phyloP scores from a whole-genome alignment of 2,329 filamentous ascomycete genomes.

The Seiridium cupressi region DNA sequence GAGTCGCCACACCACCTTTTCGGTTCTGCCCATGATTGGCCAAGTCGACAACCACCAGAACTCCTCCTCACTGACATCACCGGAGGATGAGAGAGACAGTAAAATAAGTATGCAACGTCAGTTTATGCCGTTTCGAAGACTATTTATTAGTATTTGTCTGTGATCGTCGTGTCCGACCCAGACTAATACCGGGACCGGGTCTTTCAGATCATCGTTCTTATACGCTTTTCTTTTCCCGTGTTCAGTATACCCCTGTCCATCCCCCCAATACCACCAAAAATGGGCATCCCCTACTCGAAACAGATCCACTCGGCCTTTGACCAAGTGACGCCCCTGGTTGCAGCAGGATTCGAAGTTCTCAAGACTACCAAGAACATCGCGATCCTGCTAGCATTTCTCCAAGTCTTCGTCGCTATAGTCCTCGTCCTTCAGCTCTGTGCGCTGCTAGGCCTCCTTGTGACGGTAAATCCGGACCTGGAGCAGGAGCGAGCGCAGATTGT shows the following conservation, averaged over 20 bases:
- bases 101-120: background rate
- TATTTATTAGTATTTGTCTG: background rate
- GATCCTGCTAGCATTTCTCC: conserved; percentile 43
- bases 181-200: too few species aligned
- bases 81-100: background rate
- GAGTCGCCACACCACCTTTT: background rate
- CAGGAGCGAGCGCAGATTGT: conserved; percentile 37
- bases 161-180: background rate
- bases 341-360: conserved; percentile 44
- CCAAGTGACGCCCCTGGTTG: conserved; percentile 50
- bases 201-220: background rate
- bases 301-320: conserved; percentile 50
- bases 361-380: conserved; percentile 48
- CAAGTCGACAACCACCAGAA: background rate
- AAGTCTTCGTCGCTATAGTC: conserved; percentile 41
- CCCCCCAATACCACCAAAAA: conserved; percentile 15
- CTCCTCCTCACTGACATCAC: conserved; percentile 1
- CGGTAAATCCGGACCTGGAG: conserved; percentile 46
- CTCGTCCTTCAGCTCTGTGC: conserved; percentile 32
- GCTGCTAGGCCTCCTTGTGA: conserved; percentile 37
- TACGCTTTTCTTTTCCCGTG: background rate
- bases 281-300: conserved; percentile 51
- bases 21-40: background rate
- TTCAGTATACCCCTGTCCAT: background rate
- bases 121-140: background rate